Evolutionary conservation across 2,329 filamentous ascomycete genomes (phyloP).

Genomic region (Metarhizium anisopliae): DNA sequence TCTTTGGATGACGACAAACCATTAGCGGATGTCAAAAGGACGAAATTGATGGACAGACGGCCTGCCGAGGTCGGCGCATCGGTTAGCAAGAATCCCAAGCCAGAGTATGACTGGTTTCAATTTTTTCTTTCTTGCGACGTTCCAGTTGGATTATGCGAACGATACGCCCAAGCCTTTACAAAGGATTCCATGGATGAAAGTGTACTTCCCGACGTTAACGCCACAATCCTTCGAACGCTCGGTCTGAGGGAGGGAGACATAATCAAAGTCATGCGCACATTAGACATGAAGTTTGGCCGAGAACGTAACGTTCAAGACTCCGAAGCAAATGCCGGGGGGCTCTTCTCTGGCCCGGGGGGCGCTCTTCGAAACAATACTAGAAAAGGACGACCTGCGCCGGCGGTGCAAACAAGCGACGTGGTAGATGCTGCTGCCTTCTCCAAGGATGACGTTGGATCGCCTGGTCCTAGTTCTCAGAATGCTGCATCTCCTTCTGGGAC

Average conservation of each 20-base stretch:
- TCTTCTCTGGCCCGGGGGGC: conserved; percentile 93
- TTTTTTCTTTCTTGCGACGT: conserved; percentile 94
- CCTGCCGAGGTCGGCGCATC: conserved; percentile 46
- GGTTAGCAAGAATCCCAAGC: conserved; percentile 50
- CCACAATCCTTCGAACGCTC: conserved; percentile 71
- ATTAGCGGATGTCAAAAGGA: conserved; percentile 69
- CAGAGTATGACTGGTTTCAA: conserved; percentile 96
- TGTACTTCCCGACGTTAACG: conserved; percentile 80
- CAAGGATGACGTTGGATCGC: conserved; percentile 34
- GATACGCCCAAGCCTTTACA: conserved; percentile 82
- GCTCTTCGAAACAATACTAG: conserved; percentile 87
- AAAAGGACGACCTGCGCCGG: conserved; percentile 79
- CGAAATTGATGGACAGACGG: conserved; percentile 25
- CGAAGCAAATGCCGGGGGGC: conserved; percentile 53
- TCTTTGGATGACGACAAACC: conserved; percentile 94
- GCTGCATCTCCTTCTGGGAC: conserved; percentile 13
- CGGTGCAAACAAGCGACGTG: conserved; percentile 76
- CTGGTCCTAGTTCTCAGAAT: conserved; percentile 13
- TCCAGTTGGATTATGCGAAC: conserved; percentile 84
- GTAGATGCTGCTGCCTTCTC: conserved; percentile 84
- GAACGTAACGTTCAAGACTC: conserved; percentile 44
- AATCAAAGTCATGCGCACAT: conserved; percentile 81
- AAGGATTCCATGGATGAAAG: conserved; percentile 95
- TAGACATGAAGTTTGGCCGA: conserved; percentile 74
- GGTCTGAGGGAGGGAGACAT: conserved; percentile 97